Evolutionary conservation across 176 grass and related monocot genomes (phyloP), one percentile per base, ranked within the genome.

Genomic region (barley (Hordeum vulgare)): DNA sequence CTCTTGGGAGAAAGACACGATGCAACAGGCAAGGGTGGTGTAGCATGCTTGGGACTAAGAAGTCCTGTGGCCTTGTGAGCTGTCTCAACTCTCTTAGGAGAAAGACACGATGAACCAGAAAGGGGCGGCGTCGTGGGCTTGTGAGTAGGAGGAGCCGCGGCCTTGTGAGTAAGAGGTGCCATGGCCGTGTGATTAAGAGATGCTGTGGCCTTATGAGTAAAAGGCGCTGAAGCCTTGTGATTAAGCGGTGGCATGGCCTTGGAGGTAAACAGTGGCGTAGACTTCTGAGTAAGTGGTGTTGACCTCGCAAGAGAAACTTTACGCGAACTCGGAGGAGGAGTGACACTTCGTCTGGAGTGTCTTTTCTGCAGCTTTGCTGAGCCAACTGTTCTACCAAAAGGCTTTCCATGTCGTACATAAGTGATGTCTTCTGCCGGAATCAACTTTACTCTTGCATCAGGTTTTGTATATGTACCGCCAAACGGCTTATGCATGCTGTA

Each of bases 361-460:
- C 11, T 82, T 86, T 65, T 85, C 34, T 42, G 44, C 58, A 60
- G 61, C 28, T 42, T 75, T 61, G 11, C 29, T 40, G 83, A 78
- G 56, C 68, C 75, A 71, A 66, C 36, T 67, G 44, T 79, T 88
- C 74, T 84, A 85, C 60, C 29, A 61, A 49, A 76, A 40, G 11
- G 37, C 41, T 85, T 93, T 80, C 42, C 51, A 69, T 75, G 63
- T 53, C 61, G 60, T n/a, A 64, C 33, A 17, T 84, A 93, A 29
- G 79, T 83, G 28, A 94, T 64, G 26, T 91, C 92, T 88, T 89
- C 85, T 57, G 33, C 28, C 24, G 90, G 74, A 74, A 98, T 94
- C 20, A 84, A 31, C 27, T 95, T 93, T 13, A 93, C 79, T 86
- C 90, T 93, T 59, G 81, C 81, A 65, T 62, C 79, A 24, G 84